Base-by-base conservation (phyloP, 140 eudicot genomes). In the Oenanthe javanica region DNA sequence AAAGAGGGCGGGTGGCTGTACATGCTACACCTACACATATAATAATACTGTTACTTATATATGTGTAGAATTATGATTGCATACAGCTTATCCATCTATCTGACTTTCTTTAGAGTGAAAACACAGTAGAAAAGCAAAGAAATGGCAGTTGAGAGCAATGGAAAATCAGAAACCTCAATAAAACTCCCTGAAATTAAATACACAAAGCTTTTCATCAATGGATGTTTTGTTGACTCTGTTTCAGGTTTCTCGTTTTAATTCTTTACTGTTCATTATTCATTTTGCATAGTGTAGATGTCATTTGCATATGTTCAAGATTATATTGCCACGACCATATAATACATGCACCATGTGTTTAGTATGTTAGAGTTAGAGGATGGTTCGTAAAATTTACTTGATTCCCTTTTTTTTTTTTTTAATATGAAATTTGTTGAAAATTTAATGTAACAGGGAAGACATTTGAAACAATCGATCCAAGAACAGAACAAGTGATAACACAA, bases 401-500 rank as follows among this genome's bases (percentile, higher is more conserved):
- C 31, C 31, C 31, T 31, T 31, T 31, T 31, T n/a, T n/a, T n/a
- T n/a, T n/a, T n/a, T n/a, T n/a, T n/a, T n/a, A n/a, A n/a, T n/a
- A n/a, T n/a, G 2, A 43, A 18, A n/a, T 42, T 13, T 43, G 52
- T 72, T 18, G 0, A 0, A 8, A 43, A 43, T 18, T 72, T 1
- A 42, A 42, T 42, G 14, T 0, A 74, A 74, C 61, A 93, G 98
- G 98, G 9, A 86, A 55, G 51, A 89, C 95, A 0, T 93, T 93
- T 67, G 96, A 93, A 81, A 91, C 98, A 2, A 88, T 88, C 47
- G 97, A 89, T 80, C 98, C 98, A 9, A 84, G 98, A 79, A 91
- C 86, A 2, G 93, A 80, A 45, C 90, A 89, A 57, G 90, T 84
- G 71, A 88, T 91, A 13, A 89, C 98, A 72, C 81, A 81, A 15